These are phyloP conservation scores for Pleurozium schreberi DNA, from an alignment of 225 moss, liverwort and hornwort genomes.

Conservation along the genomic window DNA sequence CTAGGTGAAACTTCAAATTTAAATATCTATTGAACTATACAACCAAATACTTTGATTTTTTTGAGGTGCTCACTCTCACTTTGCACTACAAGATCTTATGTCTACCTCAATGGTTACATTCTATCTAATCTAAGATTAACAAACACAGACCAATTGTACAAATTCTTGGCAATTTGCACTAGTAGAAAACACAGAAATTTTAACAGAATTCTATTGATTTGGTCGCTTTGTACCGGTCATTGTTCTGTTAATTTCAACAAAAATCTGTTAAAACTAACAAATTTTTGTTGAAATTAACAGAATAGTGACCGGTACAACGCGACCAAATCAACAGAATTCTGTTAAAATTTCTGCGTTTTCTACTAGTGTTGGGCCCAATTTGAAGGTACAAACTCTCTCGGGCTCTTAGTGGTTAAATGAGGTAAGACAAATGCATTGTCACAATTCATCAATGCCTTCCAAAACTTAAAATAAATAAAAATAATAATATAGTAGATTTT, in stretches of 20 bases:
- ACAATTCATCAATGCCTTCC: not conserved
- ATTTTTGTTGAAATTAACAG: too few species aligned
- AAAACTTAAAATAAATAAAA: too few species aligned
- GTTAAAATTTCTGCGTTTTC: too few species aligned
- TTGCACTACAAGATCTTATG: not conserved
- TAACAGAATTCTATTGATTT: too few species aligned
- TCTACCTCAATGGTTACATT: not conserved
- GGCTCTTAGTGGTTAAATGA: not conserved
- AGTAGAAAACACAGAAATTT: too few species aligned
- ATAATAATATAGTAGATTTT: too few species aligned
- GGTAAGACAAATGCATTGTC: not conserved
- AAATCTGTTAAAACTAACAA: too few species aligned
- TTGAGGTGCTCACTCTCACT: not conserved
- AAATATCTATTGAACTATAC: not conserved
- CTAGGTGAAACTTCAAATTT: not conserved
- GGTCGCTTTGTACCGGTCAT: too few species aligned
- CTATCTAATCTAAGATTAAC: not conserved
- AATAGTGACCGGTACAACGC: too few species aligned
- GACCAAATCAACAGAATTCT: too few species aligned
- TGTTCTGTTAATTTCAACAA: too few species aligned
- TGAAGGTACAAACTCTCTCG: not conserved
- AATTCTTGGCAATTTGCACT: not conserved
- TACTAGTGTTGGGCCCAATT: not conserved
- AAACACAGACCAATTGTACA: not conserved
- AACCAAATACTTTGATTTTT: not conserved